Base-by-base conservation (phyloP, 805 yeast species). In the Isabelozyma gotoi region DNA sequence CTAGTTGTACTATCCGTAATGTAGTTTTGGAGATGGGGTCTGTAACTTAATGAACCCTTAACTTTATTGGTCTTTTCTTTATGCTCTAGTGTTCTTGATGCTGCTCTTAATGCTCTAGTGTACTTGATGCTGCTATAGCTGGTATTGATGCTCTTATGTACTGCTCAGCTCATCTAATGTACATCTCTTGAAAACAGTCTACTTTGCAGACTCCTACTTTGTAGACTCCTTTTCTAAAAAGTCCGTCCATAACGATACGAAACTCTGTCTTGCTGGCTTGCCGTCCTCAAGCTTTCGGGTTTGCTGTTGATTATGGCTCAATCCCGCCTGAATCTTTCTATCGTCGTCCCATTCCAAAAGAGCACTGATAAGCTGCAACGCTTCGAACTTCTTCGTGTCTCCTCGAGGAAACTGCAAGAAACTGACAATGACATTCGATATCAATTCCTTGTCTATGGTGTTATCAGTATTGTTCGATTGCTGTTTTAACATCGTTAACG, bases 311-410 rank as follows among this genome's bases (percentile, higher is more conserved):
- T 47, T 41, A 47, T 74, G 76, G 20, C 78, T 58, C 41, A 88
- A 65, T 0, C 96, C 96, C 1, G 95, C 95, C 47, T 83, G 86
- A 18, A 80, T 69, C 55, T 78, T 82, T 60, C 86, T 82, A 36
- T 78, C 82, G 39, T 88, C 94, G 62, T 86, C 92, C 99, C 99
- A 94, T 45, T 80, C 85, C 45, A 94, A 71, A 51, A 85, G 83
- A 46, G 88, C 87, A 8, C 96, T 78, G 34, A 94, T 85, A 46
- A 94, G 76, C 59, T 81, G 87, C 39, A 94, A 73, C 3, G 94
- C 96, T 72, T 94, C 98, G 60, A 87, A 94, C 64, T 94, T 90
- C 66, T 91, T 92, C 7, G 96, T 78, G 61, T 94, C 99, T 1
- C 94, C 96, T 47, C 99, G 74, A 5, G 96, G 97, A 21, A 92